Evolutionary conservation across 202 grass and related monocot genomes (phyloP).

Genomic region (Schoenoplectus triqueter): DNA sequence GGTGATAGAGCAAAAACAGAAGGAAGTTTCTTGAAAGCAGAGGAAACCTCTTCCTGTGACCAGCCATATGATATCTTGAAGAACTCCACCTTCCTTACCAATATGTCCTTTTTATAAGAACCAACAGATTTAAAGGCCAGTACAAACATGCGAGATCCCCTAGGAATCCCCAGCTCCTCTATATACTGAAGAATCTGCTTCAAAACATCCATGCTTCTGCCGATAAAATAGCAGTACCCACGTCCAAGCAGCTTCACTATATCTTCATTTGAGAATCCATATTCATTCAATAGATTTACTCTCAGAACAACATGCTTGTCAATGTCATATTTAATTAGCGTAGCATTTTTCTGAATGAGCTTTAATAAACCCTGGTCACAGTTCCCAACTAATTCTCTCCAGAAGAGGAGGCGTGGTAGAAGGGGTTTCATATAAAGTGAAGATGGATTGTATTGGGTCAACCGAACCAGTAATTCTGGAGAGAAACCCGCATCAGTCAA

Average conservation of each 20-base stretch:
- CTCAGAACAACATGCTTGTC: slow-evolving; percentile 36
- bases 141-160: not conserved
- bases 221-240: slow-evolving; percentile 35
- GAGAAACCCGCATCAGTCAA: slow-evolving; percentile 49
- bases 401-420: slow-evolving; percentile 26
- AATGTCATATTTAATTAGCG: slow-evolving; percentile 6
- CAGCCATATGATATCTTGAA: no score
- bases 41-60: no score
- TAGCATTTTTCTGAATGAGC: slow-evolving; percentile 9
- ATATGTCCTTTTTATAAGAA: no score
- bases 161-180: no score
- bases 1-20: no score
- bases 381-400: slow-evolving; percentile 8
- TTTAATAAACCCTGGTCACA: not conserved
- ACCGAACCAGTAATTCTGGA: slow-evolving; percentile 41
- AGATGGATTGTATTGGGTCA: slow-evolving; percentile 37
- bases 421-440: not conserved
- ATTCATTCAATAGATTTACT: slow-evolving; percentile 41
- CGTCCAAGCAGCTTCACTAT: slow-evolving; percentile 42
- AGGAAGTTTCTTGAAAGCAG: no score
- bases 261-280: slow-evolving; percentile 49
- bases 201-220: slow-evolving; percentile 44
- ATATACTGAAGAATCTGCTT: slow-evolving; percentile 12
- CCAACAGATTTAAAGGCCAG: no score
- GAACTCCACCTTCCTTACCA: no score